Evolutionary conservation across 192 early-diverging fungal species (phyloP), one percentile per base, ranked within the genome.

Genomic region (Dispira simplex): DNA sequence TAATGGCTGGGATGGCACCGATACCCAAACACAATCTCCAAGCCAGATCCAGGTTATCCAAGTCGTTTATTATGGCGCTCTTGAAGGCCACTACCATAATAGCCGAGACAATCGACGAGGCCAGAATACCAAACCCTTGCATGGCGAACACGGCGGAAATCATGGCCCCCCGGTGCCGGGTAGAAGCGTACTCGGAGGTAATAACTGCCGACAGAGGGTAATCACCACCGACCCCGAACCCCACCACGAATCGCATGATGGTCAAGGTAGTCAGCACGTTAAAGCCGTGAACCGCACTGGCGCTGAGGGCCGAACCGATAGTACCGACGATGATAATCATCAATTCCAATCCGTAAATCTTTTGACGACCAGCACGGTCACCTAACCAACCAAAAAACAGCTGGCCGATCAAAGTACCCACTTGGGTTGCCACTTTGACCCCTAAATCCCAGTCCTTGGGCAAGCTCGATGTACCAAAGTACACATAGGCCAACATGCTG

Each of bases 141-240:
- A 90, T 92, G 51, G 91, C 87, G 75, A 95, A 97, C 43, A 94
- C 94, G 28, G 82, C 83, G 8, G 86, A 79, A 66, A 95, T 89
- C 81, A 98, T 84, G 69, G 83, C 87, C 62, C 94, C 94, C 51
- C 94, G 85, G 70, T 84, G 81, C 43, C 82, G 73, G 59, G 84
- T 76, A 48, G 85, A 77, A 46, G 92, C 83, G 68, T 89, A 97
- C 79, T 97, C 94, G 52, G 91, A 87, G 27, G 91, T 91, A 62
- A 97, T 95, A 49, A 90, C 87, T 27, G 92, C 90, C 12, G 92
- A 94, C 57, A 97, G 77, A 18, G 94, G 94, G 71, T 97, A 97
- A 73, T 97, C 92, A 63, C 91, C 91, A 65, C 94, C 94, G 66
- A 95, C 84, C 68, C 94, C 94, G 56, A 95, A 77, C 66, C 94